These are phyloP conservation scores for Candida taoyuanica DNA, from an alignment of 805 yeast genomes.

Conservation along the genomic window DNA sequence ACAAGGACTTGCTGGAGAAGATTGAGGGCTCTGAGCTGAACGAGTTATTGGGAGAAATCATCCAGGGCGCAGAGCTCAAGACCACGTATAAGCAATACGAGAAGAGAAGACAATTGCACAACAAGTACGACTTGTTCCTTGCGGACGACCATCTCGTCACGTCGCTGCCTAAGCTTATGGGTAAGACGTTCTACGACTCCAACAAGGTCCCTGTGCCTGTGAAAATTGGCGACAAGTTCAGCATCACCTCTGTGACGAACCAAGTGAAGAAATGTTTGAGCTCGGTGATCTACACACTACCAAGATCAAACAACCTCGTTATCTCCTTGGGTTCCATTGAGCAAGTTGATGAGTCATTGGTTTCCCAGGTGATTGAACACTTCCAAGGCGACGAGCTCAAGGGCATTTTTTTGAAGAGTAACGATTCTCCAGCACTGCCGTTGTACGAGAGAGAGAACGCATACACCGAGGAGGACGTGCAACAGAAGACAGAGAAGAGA, in stretches of 20 bases:
- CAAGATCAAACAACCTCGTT: slow-evolving; percentile 66
- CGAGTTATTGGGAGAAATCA: slow-evolving; percentile 40
- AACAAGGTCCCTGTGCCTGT: slow-evolving; percentile 68
- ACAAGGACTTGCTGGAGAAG: slow-evolving; percentile 25
- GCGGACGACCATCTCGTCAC: slow-evolving; percentile 81
- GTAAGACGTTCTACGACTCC: slow-evolving; percentile 67
- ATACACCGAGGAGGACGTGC: slow-evolving; percentile 32
- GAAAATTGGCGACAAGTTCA: slow-evolving; percentile 38
- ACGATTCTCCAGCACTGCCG: slow-evolving; percentile 79
- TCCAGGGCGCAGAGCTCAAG: slow-evolving; percentile 71
- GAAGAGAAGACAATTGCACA: slow-evolving; percentile 69
- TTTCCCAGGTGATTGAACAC: slow-evolving; percentile 47
- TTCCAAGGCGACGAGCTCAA: slow-evolving; percentile 46
- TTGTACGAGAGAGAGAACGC: slow-evolving; percentile 60
- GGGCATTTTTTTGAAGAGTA: slow-evolving; percentile 60
- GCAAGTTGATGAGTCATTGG: slow-evolving; percentile 39
- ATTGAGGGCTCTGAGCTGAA: slow-evolving; percentile 27
- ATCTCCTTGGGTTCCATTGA: slow-evolving; percentile 60
- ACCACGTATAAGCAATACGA: slow-evolving; percentile 87
- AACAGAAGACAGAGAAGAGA: slow-evolving; percentile 5
- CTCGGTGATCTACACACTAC: slow-evolving; percentile 59
- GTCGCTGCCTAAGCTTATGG: slow-evolving; percentile 76
- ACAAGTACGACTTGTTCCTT: slow-evolving; percentile 69
- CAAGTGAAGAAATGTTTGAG: slow-evolving; percentile 54
- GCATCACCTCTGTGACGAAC: slow-evolving; percentile 48